These are phyloP conservation scores for Chaetomium cochliodes DNA, from an alignment of 495 filamentous ascomycete genomes.

Conservation along the genomic window DNA sequence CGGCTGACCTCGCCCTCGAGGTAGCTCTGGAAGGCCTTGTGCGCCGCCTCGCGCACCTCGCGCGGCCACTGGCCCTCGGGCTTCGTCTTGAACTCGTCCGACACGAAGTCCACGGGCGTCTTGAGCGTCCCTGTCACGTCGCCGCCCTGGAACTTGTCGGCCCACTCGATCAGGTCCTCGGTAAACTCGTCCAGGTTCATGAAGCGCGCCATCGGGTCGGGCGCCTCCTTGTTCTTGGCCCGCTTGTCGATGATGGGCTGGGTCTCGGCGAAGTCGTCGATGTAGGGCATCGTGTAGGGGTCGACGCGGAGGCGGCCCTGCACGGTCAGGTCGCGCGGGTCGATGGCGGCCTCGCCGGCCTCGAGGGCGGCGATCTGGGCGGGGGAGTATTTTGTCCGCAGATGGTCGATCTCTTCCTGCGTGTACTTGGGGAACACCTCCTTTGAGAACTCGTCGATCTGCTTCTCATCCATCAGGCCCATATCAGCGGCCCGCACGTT, in stretches of 20 bases:
- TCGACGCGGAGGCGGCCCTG: constrained; percentile 69
- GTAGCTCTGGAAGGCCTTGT: constrained; percentile 36
- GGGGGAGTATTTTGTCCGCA: constrained; percentile 68
- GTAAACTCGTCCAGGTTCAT: constrained; percentile 65
- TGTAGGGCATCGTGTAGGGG: constrained; percentile 68
- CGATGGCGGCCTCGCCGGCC: constrained; percentile 80
- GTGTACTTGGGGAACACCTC: constrained; percentile 63
- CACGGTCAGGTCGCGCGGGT: constrained; percentile 70
- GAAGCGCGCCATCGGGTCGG: constrained; percentile 58
- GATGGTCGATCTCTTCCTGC: constrained; percentile 59
- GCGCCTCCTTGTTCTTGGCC: constrained; percentile 33
- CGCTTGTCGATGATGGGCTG: constrained; percentile 71
- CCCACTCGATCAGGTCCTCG: constrained; percentile 51
- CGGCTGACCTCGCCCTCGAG: constrained; percentile 28
- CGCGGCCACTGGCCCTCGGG: constrained; percentile 35
- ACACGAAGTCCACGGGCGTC: constrained; percentile 44
- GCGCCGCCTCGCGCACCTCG: constrained; percentile 33
- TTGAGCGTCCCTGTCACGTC: constrained; percentile 32
- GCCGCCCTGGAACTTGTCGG: constrained; percentile 30
- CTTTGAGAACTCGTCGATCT: constrained; percentile 45
- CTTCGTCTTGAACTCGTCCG: constrained; percentile 31
- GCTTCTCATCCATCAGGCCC: constrained; percentile 41
- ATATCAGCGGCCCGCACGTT: constrained; percentile 46
- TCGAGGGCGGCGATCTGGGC: constrained; percentile 81
- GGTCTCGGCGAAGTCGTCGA: constrained; percentile 79